Evolutionary conservation across 1,284 basidiomycete genomes (phyloP).

Genomic region (Coniferiporia weirii): DNA sequence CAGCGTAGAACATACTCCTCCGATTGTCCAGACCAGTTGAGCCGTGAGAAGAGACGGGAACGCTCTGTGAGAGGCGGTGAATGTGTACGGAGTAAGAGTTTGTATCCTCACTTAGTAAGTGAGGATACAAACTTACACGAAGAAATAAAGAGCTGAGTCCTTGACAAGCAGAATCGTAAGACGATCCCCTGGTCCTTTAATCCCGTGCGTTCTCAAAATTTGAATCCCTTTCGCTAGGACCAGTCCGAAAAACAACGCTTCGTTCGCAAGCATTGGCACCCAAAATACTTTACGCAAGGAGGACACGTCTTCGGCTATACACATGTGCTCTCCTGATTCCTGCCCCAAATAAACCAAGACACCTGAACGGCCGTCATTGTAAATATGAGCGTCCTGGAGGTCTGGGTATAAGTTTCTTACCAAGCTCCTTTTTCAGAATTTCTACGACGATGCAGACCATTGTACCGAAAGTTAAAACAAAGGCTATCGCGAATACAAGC

Average conservation of each 20-base stretch:
- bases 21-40: constrained; percentile 2
- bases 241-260: constrained; percentile 2
- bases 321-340: constrained; percentile 1
- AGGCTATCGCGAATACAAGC: neutral
- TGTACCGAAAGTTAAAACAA: neutral
- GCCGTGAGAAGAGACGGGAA: constrained; percentile 3
- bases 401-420: too few species aligned
- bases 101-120: neutral
- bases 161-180: constrained; percentile 7
- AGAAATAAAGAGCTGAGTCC: constrained; percentile 11
- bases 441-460: neutral
- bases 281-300: constrained; percentile 1
- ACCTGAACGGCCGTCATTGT: too few species aligned
- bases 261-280: constrained; percentile 10
- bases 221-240: constrained; percentile 5
- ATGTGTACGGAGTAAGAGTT: too few species aligned
- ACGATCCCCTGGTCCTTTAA: neutral
- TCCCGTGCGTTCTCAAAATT: neutral
- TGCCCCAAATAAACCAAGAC: neutral
- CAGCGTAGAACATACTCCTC: constrained; percentile 2
- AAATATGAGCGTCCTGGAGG: too few species aligned
- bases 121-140: constrained; percentile 3
- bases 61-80: neutral
- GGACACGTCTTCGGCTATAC: neutral
- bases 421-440: neutral